Evolutionary conservation across 352 stramenopile genomes (phyloP), one percentile per base, ranked within the genome.

Genomic region (Globisporangium alternatum): DNA sequence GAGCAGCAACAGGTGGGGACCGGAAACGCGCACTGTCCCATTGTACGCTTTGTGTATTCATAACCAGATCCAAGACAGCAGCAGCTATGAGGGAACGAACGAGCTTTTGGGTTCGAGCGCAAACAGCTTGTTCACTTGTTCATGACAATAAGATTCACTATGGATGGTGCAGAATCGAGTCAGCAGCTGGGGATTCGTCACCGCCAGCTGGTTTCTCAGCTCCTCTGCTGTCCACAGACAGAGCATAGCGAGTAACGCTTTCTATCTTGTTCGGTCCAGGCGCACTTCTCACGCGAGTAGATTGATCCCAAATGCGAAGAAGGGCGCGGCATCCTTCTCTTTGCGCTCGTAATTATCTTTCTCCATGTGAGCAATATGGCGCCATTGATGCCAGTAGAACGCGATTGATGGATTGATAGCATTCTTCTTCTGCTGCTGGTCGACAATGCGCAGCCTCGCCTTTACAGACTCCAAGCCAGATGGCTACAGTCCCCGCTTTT

Each of bases 241-340:
- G 37, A 43, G 8, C 2, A 19, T 43, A 8, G 47, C 9, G 53
- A 28, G 19, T 59, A 59, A 59, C 35, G 53, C 49, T 37, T 2
- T 13, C 3, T 13, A 8, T 53, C 45, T 12, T 31, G 17, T 35
- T 33, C 22, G 7, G 15, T 19, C 13, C 53, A 59, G 10, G n/a
- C 8, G 52, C 33, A 47, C 30, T 5, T 30, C 31, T 43, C 37
- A 43, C 13, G 37, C 37, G 31, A 21, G 21, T 31, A 9, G 33
- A 28, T 47, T 48, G 19, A 35, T 15, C 13, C 12, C 17, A 22
- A 57, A 58, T 31, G 31, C 31, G 33, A 13, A n/a, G 30, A 41
- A 58, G 33, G 52, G 28, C 31, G 28, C 35, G 35, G 28, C 56
- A 62, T 41, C 56, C 39, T 37, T 52, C 37, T 53, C 56, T 35